Evolutionary conservation across 345 rosid genomes (phyloP).

Genomic region (Brassica juncea): DNA sequence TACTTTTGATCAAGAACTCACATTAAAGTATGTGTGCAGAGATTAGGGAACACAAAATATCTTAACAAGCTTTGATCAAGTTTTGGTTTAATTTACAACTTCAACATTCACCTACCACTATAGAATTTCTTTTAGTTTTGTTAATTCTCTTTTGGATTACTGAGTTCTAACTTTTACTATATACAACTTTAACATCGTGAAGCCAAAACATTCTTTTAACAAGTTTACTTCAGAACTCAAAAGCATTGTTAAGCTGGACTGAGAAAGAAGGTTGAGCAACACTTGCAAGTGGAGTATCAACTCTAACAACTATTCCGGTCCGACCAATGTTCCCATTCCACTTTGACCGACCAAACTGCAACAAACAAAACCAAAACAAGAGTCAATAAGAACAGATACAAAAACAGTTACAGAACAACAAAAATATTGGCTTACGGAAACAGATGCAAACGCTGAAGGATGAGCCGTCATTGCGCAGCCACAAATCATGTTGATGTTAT

Average conservation of each 20-base stretch:
- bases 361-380: not conserved
- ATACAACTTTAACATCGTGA: constrained; percentile 11
- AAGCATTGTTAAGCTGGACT: constrained; percentile 75
- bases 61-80: not conserved
- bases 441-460: constrained; percentile 79
- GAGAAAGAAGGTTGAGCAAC: constrained; percentile 72
- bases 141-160: not conserved
- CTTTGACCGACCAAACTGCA: constrained; percentile 89
- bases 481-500: constrained; percentile 71
- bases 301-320: constrained; percentile 73
- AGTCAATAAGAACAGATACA: not conserved
- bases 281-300: constrained; percentile 64
- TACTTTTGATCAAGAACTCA: not conserved
- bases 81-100: not conserved
- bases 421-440: constrained; percentile 53
- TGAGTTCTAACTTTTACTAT: constrained; percentile 21
- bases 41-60: constrained; percentile 48
- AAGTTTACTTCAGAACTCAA: constrained; percentile 64
- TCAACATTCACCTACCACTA: not conserved
- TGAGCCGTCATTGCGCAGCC: constrained; percentile 64
- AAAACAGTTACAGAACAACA: not conserved
- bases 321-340: constrained; percentile 90
- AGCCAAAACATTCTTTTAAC: not conserved
- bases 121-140: constrained; percentile 2
- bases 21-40: constrained; percentile 40